Percentiles rank a stretch among this genome's conserved stretches.
phyloP scores from a whole-genome alignment of 345 rosid genomes.

The Acer yangbiense region DNA sequence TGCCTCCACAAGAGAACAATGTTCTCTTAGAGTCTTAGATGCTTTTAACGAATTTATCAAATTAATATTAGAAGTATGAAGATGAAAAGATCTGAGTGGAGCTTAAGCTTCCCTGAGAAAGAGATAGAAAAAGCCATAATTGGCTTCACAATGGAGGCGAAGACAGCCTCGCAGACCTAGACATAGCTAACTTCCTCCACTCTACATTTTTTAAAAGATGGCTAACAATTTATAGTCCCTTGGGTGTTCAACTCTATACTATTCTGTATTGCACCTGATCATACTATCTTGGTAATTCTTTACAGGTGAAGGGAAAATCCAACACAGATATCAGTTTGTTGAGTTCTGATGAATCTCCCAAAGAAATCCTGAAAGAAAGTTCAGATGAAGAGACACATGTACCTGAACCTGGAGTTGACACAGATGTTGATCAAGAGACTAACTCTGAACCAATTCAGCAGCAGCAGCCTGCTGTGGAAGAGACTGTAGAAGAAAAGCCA shows the following conservation, averaged over 20 bases:
- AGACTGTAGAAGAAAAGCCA: constrained; percentile 40
- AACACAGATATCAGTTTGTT: constrained; percentile 39
- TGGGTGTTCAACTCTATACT: neutral
- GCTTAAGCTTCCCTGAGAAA: neutral
- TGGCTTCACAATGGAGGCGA: neutral
- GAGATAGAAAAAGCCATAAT: neutral
- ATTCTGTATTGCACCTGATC: constrained; percentile 13
- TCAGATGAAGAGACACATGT: constrained; percentile 53
- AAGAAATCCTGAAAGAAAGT: constrained; percentile 48
- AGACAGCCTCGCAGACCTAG: neutral
- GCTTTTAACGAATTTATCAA: neutral
- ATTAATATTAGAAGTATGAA: neutral
- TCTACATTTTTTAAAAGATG: constrained; percentile 7
- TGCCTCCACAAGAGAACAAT: neutral
- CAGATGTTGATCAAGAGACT: constrained; percentile 42
- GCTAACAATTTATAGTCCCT: neutral
- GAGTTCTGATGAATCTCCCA: constrained; percentile 45
- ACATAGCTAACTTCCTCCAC: neutral
- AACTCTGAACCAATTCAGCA: constrained; percentile 38
- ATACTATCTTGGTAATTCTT: constrained; percentile 12
- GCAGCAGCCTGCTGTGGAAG: constrained; percentile 50
- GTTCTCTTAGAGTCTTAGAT: neutral
- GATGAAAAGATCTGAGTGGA: neutral
- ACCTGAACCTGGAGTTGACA: constrained; percentile 37
- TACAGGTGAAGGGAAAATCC: constrained; percentile 68